Base-by-base conservation (phyloP, 371 early-diverging fungal genomes). In the Chytridium lagenaria region DNA sequence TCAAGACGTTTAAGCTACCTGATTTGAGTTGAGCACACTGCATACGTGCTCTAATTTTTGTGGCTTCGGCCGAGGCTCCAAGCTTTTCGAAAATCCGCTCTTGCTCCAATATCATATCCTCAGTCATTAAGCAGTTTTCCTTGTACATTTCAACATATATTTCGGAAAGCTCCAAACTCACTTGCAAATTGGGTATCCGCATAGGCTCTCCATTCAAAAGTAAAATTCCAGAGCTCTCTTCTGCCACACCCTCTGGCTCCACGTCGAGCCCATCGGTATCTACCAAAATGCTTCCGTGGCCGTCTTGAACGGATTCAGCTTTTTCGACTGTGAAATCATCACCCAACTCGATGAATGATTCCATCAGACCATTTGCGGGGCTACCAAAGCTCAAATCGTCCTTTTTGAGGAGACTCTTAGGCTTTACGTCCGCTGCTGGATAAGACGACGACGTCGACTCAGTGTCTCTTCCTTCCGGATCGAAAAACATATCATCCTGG, bases 101-200 rank as follows among this genome's bases (percentile, higher is more conserved):
- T 72, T 92, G 94, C 61, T 92, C 92, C 12, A 81, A 78, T 28
- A 95, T 81, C 94, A 94, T 92, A 79, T 97, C 97, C 68, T 94
- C 94, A 0, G 97, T 95, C 89, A 95, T 89, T 28, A 90, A 88
- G 2, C 94, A 94, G 1, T 89, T 85, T 50, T 92, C 90, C 85
- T 61, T 22, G 16, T 31, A 23, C 3, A 10, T 7, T 31, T 33
- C 7, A 61, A 16, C 3, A 34, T 26, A 61, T 16, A 23, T 34
- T 12, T 5, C 7, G 19, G 12, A 52, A 61, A 12, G 36, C 7
- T 61, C 37, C 16, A 37, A 16, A 7, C 22, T 7, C 23, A 61
- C 61, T 34, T 90, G 81, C 3, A 63, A 33, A 68, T 50, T 22
- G 33, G 70, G 75, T 19, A 38, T 79, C 79, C 49, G 67, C 70